Evolutionary conservation across 2,329 filamentous ascomycete genomes (phyloP).

Genomic region (Raffaelea ambrosiae): DNA sequence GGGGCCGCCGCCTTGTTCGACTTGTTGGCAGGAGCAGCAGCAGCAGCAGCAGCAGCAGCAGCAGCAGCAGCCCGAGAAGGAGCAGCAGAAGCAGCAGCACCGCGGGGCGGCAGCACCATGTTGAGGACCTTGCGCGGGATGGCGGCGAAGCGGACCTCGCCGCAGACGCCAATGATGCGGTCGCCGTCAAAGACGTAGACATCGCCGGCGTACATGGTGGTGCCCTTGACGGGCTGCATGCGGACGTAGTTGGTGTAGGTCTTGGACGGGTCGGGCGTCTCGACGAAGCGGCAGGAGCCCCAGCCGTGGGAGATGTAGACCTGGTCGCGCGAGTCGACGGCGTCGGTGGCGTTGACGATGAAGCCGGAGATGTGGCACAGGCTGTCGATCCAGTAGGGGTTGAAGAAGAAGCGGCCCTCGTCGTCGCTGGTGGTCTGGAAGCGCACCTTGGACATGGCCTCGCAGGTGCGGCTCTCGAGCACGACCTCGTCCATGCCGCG

Average conservation of each 20-base stretch:
- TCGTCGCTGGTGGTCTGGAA: conserved; percentile 36
- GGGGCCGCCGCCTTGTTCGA: conserved; percentile 19
- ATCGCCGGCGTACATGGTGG: conserved; percentile 44
- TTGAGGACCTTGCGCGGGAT: conserved; percentile 60
- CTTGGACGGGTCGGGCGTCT: conserved; percentile 34
- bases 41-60: conserved; percentile 17
- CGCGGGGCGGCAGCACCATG: conserved; percentile 55
- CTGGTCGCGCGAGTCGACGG: conserved; percentile 42
- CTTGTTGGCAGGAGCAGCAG: conserved; percentile 21
- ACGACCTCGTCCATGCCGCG: conserved; percentile 52
- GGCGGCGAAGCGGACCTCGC: conserved; percentile 57
- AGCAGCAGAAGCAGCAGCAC: conserved; percentile 27
- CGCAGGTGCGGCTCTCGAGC: conserved; percentile 35
- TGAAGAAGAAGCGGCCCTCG: conserved; percentile 45
- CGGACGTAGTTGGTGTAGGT: conserved; percentile 48
- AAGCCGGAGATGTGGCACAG: conserved; percentile 52
- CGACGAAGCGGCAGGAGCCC: conserved; percentile 42
- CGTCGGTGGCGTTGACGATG: conserved; percentile 51
- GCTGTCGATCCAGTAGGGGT: conserved; percentile 52
- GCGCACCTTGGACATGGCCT: conserved; percentile 32
- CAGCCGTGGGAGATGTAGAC: conserved; percentile 55
- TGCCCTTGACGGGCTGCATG: conserved; percentile 45
- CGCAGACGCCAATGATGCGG: conserved; percentile 35
- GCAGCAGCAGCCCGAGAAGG: conserved; percentile 25
- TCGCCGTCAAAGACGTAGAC: conserved; percentile 47